Base-by-base conservation (phyloP, 2,329 filamentous ascomycete species). In the Ceratocystis cacaofunesta region DNA sequence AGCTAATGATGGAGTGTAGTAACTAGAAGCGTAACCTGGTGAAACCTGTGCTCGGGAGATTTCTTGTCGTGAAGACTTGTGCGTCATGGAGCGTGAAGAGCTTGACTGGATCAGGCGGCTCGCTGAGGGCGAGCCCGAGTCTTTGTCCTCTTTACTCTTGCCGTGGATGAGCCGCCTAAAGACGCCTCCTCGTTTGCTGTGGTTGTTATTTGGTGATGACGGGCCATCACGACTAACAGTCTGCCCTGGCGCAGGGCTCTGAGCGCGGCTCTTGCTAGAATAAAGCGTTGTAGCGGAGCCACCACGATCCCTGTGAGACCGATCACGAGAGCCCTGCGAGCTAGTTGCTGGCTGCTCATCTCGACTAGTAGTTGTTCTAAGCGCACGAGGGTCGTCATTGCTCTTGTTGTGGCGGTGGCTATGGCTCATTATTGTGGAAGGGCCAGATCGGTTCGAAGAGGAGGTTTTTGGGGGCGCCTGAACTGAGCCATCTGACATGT, bases 221-320 rank as follows among this genome's bases (percentile, higher is more conserved):
- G 74, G 72, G 25, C 78, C 80, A 43, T 69, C 67, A 3, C 66
- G 62, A 71, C 87, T 90, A 70, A 82, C 82, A 52, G 82, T 79
- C 74, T 61, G 50, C 41, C 89, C 94, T 6, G 91, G 88, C 0
- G 90, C 89, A 30, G 92, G 90, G 74, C 92, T 95, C 68, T 88
- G 83, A 12, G 89, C 85, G 69, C 91, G 86, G 25, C 80, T 79
- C 68, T 76, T 76, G 61, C 77, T 73, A 69, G 72, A 69, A 77
- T 81, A 73, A 79, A 80, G 71, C 61, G 72, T 77, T 52, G 73
- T 72, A 36, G 72, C 71, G 36, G 78, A 78, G 62, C 74, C 76
- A 43, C 75, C 78, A 65, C 80, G 80, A 68, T 86, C 85, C 72
- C 81, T 84, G 72, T 76, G 71, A 66, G 70, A 70, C 7, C 66